Conservation (phyloP, 2,329 filamentous ascomycete species). For the Aureobasidium sp. region DNA sequence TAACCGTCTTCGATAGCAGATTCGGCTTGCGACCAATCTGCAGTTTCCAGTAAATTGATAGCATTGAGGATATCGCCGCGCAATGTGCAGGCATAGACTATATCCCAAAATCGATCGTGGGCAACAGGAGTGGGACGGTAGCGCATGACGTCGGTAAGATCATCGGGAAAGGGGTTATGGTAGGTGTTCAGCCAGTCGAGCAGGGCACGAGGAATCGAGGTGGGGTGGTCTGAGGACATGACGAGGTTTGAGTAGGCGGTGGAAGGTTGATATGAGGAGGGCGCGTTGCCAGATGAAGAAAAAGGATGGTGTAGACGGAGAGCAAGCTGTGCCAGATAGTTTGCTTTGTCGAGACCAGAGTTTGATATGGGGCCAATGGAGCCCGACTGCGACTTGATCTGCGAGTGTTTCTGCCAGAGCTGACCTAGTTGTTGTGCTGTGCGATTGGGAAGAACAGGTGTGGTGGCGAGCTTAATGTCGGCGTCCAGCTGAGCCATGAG, state of each 20-base stretch:
- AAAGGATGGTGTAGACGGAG: conserved; percentile 71
- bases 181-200: conserved; percentile 75
- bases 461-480: conserved; percentile 27
- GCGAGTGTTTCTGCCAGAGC: conserved; percentile 24
- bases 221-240: conserved; percentile 18
- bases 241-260: conserved; percentile 11
- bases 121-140: conserved; percentile 66
- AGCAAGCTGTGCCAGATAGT: conserved; percentile 69
- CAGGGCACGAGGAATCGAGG: conserved; percentile 65
- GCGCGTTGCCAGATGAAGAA: conserved; percentile 25
- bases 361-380: conserved; percentile 39
- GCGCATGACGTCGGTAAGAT: conserved; percentile 57
- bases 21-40: conserved; percentile 71
- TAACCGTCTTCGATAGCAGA: conserved; percentile 52
- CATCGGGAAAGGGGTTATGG: conserved; percentile 64
- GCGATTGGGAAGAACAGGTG: conserved; percentile 27
- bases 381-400: conserved; percentile 24
- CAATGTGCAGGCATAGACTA: conserved; percentile 64
- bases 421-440: conserved; percentile 23
- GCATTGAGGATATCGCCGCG: conserved; percentile 66
- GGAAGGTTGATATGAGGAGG: conserved; percentile 21
- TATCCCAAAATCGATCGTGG: conserved; percentile 78
- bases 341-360: conserved; percentile 64
- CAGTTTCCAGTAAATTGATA: conserved; percentile 61
- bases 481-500: conserved; percentile 45